Base-by-base conservation (phyloP, 139 green algal genomes). In the Zygnema circumcarinatum region DNA sequence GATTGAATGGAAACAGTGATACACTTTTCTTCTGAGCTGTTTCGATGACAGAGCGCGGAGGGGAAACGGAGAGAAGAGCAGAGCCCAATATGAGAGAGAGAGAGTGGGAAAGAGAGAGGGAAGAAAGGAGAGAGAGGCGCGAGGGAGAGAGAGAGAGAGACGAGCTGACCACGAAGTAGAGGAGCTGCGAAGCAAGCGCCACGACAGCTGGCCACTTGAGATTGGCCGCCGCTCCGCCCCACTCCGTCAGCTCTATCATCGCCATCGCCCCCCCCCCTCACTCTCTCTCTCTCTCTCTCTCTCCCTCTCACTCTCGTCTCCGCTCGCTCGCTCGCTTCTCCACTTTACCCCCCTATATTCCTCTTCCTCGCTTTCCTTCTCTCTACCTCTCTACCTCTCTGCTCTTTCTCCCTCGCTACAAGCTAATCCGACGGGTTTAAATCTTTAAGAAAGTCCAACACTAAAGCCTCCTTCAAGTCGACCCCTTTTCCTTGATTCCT, bases 201-300 rank as follows among this genome's bases (percentile, higher is more conserved):
- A 85, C 78, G 78, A 85, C 52, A 35, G n/a, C 78, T 76, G 78
- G 78, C 3, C 40, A 53, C 0, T 76, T 74, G 16, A 85, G 36
- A 42, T 42, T 39, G 35, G 69, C 69, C 69, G 11, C 7, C 3
- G 16, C 7, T 39, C 7, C 7, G 16, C 36, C 16, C 69, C 69
- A 78, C 16, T 62, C 47, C 7, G 47, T 62, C 47, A 62, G 47
- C 47, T 62, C 47, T 62, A 7, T 62, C 16, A 25, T 62, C 47
- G 16, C 47, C 47, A 62, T 62, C 16, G 7, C 47, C 47, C 47
- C 16, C 47, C 47, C 47, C 47, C 47, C 47, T 16, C 47, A 62
- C 47, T 62, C 47, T 16, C 47, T 62, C 47, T 62, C 16, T 16
- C 7, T 7, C 47, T 62, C 47, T 62, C 47, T 16, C 47, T 25